Base-by-base conservation (phyloP, 2,329 filamentous ascomycete species). In the Diplocarpon mali region DNA sequence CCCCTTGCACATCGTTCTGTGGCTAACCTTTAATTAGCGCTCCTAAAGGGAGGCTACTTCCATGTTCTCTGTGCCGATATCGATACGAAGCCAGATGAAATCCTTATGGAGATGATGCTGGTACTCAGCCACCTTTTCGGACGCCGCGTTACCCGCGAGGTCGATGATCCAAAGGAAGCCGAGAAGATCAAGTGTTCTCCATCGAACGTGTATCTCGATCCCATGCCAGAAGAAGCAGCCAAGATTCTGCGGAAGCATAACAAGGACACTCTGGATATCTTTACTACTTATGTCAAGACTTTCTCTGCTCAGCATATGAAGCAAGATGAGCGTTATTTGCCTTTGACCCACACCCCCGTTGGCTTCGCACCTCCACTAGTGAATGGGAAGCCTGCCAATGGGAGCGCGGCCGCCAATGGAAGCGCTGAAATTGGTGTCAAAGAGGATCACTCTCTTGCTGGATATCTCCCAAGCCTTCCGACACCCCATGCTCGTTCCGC, bases 21-120 rank as follows among this genome's bases (percentile, higher is more conserved):
- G 31, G 16, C 51, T 53, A 51, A 54, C 42, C 35, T 35, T 10
- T 17, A n/a, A 15, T 5, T 17, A 60, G 60, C 82, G 1, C 67
- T 90, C 9, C 65, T 90, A 1, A 80, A 78, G 47, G 75, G 72
- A 2, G 83, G 83, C 0, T 88, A 83, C 57, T 83, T 89, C 59
- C 71, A 78, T 50, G 62, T 68, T 16, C 62, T 89, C 0, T 85
- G 82, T 57, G 67, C 67, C 2, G 66, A 73, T 13, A 69, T 85
- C 30, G 62, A 73, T 35, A 64, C 59, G 2, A 69, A 71, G 13
- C 68, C 70, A 1, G 51, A 54, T 4, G 62, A 73, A 13, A 71
- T 77, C 0, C 59, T 83, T 2, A 64, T 68, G n/a, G 70, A 74
- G 27, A 64, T 89, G 31, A 74, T 87, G 65, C 65, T 86, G 0